phyloP scores from a whole-genome alignment of 805 yeast genomes.

The Komagataella pastoris region DNA sequence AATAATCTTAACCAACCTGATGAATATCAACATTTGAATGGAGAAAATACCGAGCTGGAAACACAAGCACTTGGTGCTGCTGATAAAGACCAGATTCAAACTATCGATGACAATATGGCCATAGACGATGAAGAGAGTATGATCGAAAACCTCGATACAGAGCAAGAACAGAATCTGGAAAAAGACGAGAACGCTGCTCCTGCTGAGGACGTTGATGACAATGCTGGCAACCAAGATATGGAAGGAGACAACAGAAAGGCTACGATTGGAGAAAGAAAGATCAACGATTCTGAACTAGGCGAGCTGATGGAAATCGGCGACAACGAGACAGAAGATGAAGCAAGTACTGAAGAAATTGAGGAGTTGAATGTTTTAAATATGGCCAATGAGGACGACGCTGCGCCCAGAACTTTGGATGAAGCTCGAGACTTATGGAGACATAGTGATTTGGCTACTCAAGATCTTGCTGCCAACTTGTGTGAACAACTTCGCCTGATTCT shows the following conservation, averaged over 20 bases:
- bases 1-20: constrained; percentile 61
- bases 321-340: constrained; percentile 19
- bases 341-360: constrained; percentile 11
- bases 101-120: constrained; percentile 69
- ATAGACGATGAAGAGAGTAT: constrained; percentile 54
- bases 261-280: constrained; percentile 24
- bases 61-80: constrained; percentile 94
- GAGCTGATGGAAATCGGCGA: constrained; percentile 11
- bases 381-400: constrained; percentile 14
- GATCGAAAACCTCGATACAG: constrained; percentile 9
- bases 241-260: constrained; percentile 10
- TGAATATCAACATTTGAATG: constrained; percentile 75
- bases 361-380: constrained; percentile 6
- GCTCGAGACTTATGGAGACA: constrained; percentile 72
- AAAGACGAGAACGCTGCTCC: constrained; percentile 17
- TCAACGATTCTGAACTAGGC: constrained; percentile 21
- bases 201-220: constrained; percentile 12
- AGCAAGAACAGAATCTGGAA: constrained; percentile 18
- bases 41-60: constrained; percentile 62
- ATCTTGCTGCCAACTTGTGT: constrained; percentile 72
- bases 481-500: constrained; percentile 88
- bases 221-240: constrained; percentile 14
- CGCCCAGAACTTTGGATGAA: constrained; percentile 43
- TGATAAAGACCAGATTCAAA: constrained; percentile 61
- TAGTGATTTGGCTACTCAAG: constrained; percentile 79